Evolutionary conservation across 306 rosid species (phyloP).

Genomic region (Pterocarpus santalinus): DNA sequence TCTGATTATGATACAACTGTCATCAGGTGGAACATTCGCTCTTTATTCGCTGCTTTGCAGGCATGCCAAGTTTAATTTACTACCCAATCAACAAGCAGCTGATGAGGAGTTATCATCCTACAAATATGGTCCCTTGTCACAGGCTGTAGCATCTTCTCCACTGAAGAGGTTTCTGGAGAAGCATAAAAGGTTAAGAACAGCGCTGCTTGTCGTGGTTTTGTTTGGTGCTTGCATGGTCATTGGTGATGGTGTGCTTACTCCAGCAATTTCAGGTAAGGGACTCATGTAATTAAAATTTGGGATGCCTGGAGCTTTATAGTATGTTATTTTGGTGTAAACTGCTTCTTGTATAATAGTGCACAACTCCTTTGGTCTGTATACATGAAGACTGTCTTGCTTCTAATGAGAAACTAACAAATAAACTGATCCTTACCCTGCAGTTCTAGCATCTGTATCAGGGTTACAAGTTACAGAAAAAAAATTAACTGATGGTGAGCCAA

Average conservation of each 20-base stretch:
- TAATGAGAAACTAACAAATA: conserved; percentile 12
- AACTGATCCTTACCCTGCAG: conserved; percentile 56
- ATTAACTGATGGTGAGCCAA: conserved; percentile 63
- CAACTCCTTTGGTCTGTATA: conserved; percentile 18
- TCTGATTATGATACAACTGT: conserved; percentile 41
- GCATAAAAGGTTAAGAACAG: conserved; percentile 75
- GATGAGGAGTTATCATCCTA: conserved; percentile 88
- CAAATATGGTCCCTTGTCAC: conserved; percentile 83
- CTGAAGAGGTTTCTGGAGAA: conserved; percentile 81
- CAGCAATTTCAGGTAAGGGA: conserved; percentile 84
- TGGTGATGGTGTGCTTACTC: conserved; percentile 92
- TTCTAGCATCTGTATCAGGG: conserved; percentile 86
- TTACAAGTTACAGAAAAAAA: conserved; percentile 68
- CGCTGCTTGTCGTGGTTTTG: conserved; percentile 74
- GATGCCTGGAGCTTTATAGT: conserved; percentile 14
- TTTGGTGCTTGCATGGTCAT: conserved; percentile 93
- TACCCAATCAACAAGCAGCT: conserved; percentile 92
- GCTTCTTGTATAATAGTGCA: not conserved
- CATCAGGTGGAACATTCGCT: conserved; percentile 88
- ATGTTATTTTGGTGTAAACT: conserved; percentile 10
- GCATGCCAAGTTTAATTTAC: conserved; percentile 85
- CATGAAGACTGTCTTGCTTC: conserved; percentile 17
- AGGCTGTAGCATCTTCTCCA: conserved; percentile 56
- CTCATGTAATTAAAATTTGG: conserved; percentile 12
- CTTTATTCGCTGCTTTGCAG: conserved; percentile 89